Conservation (phyloP, 1,139 yeast genomes). For the Nakaseomyces uthaithaninus region DNA sequence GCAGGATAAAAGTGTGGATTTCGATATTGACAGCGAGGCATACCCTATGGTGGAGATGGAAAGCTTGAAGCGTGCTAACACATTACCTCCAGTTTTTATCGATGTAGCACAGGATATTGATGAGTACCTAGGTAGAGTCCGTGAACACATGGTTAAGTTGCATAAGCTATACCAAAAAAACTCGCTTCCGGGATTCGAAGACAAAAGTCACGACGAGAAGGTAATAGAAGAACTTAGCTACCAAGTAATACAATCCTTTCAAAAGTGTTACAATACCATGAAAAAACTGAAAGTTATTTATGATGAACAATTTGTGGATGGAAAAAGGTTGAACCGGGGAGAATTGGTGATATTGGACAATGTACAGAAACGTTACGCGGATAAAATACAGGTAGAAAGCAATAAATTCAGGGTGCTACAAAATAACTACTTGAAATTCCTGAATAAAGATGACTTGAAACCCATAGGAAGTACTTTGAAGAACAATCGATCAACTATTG, state of each 20-base stretch:
- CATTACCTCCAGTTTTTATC: constrained; percentile 69
- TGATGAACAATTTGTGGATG: constrained; percentile 29
- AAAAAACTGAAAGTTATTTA: constrained; percentile 52
- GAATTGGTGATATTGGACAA: constrained; percentile 67
- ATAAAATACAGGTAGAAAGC: constrained; percentile 70
- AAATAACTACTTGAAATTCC: constrained; percentile 70
- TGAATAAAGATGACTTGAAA: constrained; percentile 60
- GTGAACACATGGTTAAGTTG: constrained; percentile 42
- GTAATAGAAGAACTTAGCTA: constrained; percentile 71
- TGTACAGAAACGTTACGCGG: constrained; percentile 76
- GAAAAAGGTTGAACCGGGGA: constrained; percentile 33
- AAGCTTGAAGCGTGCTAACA: constrained; percentile 39
- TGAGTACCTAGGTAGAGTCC: constrained; percentile 44
- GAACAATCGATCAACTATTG: constrained; percentile 11
- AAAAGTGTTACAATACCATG: constrained; percentile 66
- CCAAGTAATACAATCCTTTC: constrained; percentile 63
- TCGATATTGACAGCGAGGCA: constrained; percentile 5
- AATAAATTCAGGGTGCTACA: constrained; percentile 78
- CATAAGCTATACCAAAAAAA: constrained; percentile 70
- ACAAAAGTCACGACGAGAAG: constrained; percentile 60
- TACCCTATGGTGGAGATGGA: constrained; percentile 12
- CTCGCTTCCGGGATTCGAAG: constrained; percentile 78
- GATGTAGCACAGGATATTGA: constrained; percentile 71
- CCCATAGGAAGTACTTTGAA: constrained; percentile 20
- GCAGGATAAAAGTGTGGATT: constrained; percentile 14